Base-by-base conservation (phyloP, 129 eudicot species). In the Dittrichia graveolens region DNA sequence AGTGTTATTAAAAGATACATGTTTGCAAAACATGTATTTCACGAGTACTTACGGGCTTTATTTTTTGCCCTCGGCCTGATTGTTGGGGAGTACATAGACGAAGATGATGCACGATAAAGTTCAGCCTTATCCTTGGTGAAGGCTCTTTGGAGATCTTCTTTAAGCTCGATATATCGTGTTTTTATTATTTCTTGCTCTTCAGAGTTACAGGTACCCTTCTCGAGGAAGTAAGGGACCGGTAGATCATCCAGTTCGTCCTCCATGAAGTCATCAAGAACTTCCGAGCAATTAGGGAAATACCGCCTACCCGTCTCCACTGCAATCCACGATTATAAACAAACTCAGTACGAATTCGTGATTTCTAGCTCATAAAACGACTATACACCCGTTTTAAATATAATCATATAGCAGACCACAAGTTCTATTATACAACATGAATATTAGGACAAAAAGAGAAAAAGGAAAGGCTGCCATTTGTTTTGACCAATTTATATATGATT, bases 281-380 rank as follows among this genome's bases (percentile, higher is more conserved):
- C 85, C 1, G 93, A 88, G 86, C 96, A 88, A 72, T 86, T 78
- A 43, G 97, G 97, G 80, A 91, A 91, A 73, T 84, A 91, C 5
- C 97, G 92, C 55, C 89, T 66, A 4, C 96, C 97, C 8, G 80
- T 82, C 50, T 86, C 96, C 84, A 91, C 97, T 91, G 88, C 65
- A 78, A 24, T 61, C 65, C 71, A 70, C 24, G 39, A 7, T 11
- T 10, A n/a, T 11, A 2, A 9, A 5, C 12, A 19, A 8, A 4
- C 38, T 19, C 42, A 7, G 4, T 8, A 19, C 12, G 7, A 18
- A 8, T 4, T 57, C 14, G 8, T 57, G 1, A 57, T 57, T 24
- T 57, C 38, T 24, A 0, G 31, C 31, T 0, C 31, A 24, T 24
- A 24, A 24, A 24, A 24, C 31, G 31, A 24, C 31, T 24, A 24